phyloP scores from a whole-genome alignment of 2,329 filamentous ascomycete species.

The Reticulascus tulasneorum region DNA sequence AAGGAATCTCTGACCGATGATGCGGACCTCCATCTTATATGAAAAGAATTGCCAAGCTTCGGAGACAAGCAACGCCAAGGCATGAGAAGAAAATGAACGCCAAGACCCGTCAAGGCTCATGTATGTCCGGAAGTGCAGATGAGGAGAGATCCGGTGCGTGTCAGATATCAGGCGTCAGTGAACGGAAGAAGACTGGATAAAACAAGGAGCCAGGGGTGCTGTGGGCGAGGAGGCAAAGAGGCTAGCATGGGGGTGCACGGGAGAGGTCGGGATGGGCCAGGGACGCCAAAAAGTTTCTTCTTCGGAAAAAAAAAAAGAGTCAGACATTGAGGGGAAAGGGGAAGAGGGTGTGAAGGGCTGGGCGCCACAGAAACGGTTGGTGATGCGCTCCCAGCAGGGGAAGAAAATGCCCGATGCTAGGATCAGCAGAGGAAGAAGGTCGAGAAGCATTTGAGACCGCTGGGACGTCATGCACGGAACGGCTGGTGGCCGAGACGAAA shows the following conservation, averaged over 20 bases:
- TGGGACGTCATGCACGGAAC: neutral
- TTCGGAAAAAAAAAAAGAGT: constrained; percentile 2
- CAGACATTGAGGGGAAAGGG: too few relatives aligned
- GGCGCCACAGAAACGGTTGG: too few relatives aligned
- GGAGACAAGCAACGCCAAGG: neutral
- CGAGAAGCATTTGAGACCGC: too few relatives aligned
- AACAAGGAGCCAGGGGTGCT: constrained; percentile 1
- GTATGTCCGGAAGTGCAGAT: constrained; percentile 4
- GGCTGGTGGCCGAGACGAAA: neutral
- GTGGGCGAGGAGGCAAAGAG: constrained; percentile 1
- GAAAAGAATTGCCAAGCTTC: constrained; percentile 4
- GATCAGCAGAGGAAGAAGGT: too few relatives aligned
- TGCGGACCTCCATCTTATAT: constrained; percentile 34
- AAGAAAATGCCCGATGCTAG: too few relatives aligned
- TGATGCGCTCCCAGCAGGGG: too few relatives aligned
- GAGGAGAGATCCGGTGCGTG: constrained; percentile 3
- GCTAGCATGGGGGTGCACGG: neutral
- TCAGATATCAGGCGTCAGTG: constrained; percentile 4
- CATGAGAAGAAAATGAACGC: constrained; percentile 1
- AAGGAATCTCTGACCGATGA: constrained; percentile 16
- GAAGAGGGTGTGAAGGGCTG: too few relatives aligned
- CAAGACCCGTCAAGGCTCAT: constrained; percentile 7
- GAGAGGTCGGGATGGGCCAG: too few relatives aligned
- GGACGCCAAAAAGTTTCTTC: constrained; percentile 1
- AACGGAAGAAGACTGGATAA: constrained; percentile 5